Conservation (phyloP, 2,329 filamentous ascomycete genomes). For the Biscogniauxia sp. region DNA sequence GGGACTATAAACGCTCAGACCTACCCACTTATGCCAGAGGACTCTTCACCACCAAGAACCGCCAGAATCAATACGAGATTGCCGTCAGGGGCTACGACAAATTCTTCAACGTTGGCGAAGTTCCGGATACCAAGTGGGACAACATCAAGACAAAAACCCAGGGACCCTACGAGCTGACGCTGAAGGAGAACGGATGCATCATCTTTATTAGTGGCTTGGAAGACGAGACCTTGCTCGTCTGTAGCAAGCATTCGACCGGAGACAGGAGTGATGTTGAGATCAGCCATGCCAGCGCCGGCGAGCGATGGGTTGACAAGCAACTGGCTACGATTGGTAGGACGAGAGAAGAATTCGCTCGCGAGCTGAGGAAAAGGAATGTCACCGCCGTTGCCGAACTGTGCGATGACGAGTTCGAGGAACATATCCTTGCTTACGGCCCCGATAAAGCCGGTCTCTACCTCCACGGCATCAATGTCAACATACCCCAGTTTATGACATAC, state of each 20-base stretch:
- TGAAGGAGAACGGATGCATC: conserved; percentile 99
- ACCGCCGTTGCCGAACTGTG: conserved; percentile 95
- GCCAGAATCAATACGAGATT: conserved; percentile 69
- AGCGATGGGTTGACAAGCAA: conserved; percentile 78
- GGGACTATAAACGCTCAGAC: conserved; percentile 87
- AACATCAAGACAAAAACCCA: conserved; percentile 73
- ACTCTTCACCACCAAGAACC: conserved; percentile 79
- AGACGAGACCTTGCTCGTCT: conserved; percentile 87
- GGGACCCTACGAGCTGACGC: conserved; percentile 89
- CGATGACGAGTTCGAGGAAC: conserved; percentile 94
- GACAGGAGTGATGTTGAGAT: conserved; percentile 65
- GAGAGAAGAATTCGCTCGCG: conserved; percentile 71
- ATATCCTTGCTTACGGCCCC: conserved; percentile 84
- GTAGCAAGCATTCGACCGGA: conserved; percentile 97
- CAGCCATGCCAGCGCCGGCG: conserved; percentile 83
- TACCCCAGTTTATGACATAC: conserved; percentile 89
- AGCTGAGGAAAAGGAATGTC: conserved; percentile 76
- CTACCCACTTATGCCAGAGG: conserved; percentile 92
- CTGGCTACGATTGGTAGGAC: conserved; percentile 75
- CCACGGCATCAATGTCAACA: conserved; percentile 92
- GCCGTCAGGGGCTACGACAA: conserved; percentile 93
- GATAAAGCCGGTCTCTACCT: conserved; percentile 88
- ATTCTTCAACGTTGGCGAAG: conserved; percentile 93
- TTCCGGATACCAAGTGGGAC: conserved; percentile 76
- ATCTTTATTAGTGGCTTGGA: conserved; percentile 94